Evolutionary conservation across 1,284 basidiomycete genomes (phyloP).

Genomic region (Melampsora americana): DNA sequence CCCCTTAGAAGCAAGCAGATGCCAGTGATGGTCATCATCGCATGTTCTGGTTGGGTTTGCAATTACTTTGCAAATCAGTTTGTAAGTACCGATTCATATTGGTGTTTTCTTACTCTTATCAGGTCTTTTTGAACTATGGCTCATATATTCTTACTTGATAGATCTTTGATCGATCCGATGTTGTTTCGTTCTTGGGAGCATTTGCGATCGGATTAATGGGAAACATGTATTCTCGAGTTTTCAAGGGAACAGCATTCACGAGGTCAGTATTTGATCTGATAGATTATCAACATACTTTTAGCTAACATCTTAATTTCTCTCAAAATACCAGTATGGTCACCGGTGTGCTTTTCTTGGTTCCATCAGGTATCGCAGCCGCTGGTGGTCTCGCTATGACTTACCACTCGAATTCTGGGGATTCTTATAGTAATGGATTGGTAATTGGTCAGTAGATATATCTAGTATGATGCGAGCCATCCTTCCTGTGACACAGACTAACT

Average conservation of each 20-base stretch:
- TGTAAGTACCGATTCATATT: conserved; percentile 9
- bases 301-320: neutral
- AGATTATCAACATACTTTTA: neutral
- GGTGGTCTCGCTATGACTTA: conserved; percentile 71
- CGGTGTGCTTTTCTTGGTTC: conserved; percentile 45
- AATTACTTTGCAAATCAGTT: conserved; percentile 57
- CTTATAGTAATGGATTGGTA: conserved; percentile 56
- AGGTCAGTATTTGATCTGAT: conserved; percentile 71
- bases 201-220: conserved; percentile 78
- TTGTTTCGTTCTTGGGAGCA: conserved; percentile 79
- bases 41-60: conserved; percentile 66
- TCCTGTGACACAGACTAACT: neutral
- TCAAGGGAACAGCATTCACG: conserved; percentile 84
- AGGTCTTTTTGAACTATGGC: conserved; percentile 73
- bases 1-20: conserved; percentile 68
- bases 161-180: conserved; percentile 77
- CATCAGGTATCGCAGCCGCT: conserved; percentile 81
- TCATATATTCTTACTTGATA: conserved; percentile 60
- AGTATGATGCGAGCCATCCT: neutral
- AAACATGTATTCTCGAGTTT: conserved; percentile 75
- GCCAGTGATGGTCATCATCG: conserved; percentile 78
- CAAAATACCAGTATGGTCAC: conserved; percentile 39
- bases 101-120: conserved; percentile 47
- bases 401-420: conserved; percentile 61
- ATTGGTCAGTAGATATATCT: conserved; percentile 46